Base-by-base conservation (phyloP, 371 early-diverging fungal species). In the Gilbertella persicaria region DNA sequence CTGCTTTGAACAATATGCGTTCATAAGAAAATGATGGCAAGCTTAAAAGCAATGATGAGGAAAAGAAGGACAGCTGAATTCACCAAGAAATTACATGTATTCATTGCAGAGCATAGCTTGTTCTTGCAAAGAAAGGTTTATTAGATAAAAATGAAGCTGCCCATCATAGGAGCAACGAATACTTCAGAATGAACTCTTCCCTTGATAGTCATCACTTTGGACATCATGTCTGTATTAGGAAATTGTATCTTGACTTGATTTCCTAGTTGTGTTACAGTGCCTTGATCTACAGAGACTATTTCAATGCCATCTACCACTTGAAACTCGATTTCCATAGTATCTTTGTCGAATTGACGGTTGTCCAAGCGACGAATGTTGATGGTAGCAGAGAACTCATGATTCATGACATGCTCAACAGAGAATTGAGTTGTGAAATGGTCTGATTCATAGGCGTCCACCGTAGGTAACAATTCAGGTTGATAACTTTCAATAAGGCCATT, bases 311-410 rank as follows among this genome's bases (percentile, higher is more conserved):
- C 19, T 8, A 56, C 53, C 33, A 62, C 62, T 25, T 56, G 70
- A 26, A 76, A 69, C 28, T 64, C 35, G 14, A 68, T 9, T 33
- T 12, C 48, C 8, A 42, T 53, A 14, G 67, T 48, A 1, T 28
- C 50, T 17, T 49, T 35, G 9, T 48, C 57, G 21, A 71, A 69
- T 33, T 35, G 43, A 19, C 17, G 38, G 8, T 60, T 47, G 19
- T 59, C 29, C 1, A 48, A 2, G 19, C 65, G 46, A 16, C 77
- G 73, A 28, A 62, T 64, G 49, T 73, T 73, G 33, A 76, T 43
- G 1, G 60, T 23, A 8, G 67, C 66, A 5, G 46, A 29, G 20
- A 71, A 73, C 0, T 8, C 37, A 3, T 23, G 19, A 5, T 28
- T 26, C 3, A 35, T 20, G 14, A 35, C 23, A 21, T 36, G 14